Base-by-base conservation (phyloP, 176 grass and related monocot genomes). In the Elaeis guineensis region DNA sequence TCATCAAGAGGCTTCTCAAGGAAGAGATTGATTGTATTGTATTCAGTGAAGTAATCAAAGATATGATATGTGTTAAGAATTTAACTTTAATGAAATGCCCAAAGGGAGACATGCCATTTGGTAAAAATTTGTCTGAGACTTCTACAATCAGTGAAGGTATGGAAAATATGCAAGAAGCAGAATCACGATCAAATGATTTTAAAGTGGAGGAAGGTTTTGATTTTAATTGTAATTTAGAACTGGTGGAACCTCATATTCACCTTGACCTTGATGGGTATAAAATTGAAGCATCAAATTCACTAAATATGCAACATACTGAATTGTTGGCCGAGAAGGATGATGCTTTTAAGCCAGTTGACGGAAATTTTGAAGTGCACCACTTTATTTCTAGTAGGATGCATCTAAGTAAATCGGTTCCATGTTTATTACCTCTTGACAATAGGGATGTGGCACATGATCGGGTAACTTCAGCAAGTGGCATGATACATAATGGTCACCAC, bases 21-120 rank as follows among this genome's bases (percentile, higher is more conserved):
- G 75, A 89, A 59, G 63, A 74, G 8, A 77, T 66, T 9, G 16
- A 58, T 21, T 7, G 1, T 17, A 17, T 67, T 71, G 8, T 77
- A 23, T 59, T 82, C 52, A 51, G 74, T 55, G 67, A 67, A 29
- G 18, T 59, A 25, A 59, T 61, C 16, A 71, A 78, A 71, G 72
- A 69, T 70, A 63, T 77, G 2, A 17, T 51, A 50, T 32, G 51
- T 25, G 14, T 16, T 62, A 49, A 32, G 30, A 49, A 75, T 55
- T 62, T 59, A 30, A 16, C 5, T 24, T 4, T 32, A 19, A 16
- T 61, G 1, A 56, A 35, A 67, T 44, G 18, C 4, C 1, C 21
- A 55, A 21, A 18, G 0, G 19, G 6, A 35, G 32, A 35, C 32
- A 2, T 44, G 11, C 9, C 35, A 44, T 44, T 14, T 44, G 35